Conservation (phyloP, 2,329 filamentous ascomycete genomes). For the Orbilia javanica region DNA sequence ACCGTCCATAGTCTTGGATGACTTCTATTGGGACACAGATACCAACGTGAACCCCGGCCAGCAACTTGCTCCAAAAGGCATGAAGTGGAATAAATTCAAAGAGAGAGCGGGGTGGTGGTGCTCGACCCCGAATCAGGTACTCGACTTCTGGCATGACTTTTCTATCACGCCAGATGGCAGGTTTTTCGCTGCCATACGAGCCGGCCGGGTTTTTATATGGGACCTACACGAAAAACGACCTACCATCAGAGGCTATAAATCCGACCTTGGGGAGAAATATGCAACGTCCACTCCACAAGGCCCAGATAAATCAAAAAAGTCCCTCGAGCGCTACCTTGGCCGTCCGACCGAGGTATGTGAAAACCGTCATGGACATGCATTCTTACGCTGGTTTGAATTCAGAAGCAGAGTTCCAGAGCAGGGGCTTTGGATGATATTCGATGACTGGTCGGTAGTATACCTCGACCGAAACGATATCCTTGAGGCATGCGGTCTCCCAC, state of each 20-base stretch:
- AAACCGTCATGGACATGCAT: slow-evolving; percentile 31
- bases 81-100: slow-evolving; percentile 60
- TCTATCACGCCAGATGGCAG: slow-evolving; percentile 57
- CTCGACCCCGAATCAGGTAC: slow-evolving; percentile 61
- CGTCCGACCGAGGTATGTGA: slow-evolving; percentile 35
- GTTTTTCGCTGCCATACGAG: slow-evolving; percentile 60
- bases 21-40: slow-evolving; percentile 61
- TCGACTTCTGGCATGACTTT: slow-evolving; percentile 62
- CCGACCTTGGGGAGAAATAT: slow-evolving; percentile 18
- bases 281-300: background rate
- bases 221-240: slow-evolving; percentile 56
- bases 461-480: slow-evolving; percentile 60
- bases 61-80: slow-evolving; percentile 18
- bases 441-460: slow-evolving; percentile 60
- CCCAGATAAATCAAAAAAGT: background rate
- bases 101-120: slow-evolving; percentile 62
- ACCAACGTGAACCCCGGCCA: slow-evolving; percentile 12
- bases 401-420: slow-evolving; percentile 60
- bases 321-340: slow-evolving; percentile 47
- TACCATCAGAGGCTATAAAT: slow-evolving; percentile 43
- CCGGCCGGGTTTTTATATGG: slow-evolving; percentile 62
- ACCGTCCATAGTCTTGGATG: slow-evolving; percentile 60
- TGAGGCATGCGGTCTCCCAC: slow-evolving; percentile 56
- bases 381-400: slow-evolving; percentile 60
- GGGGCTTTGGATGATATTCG: slow-evolving; percentile 61